Conservation (phyloP, 1,139 yeast species). For the Candida glucosophila region DNA sequence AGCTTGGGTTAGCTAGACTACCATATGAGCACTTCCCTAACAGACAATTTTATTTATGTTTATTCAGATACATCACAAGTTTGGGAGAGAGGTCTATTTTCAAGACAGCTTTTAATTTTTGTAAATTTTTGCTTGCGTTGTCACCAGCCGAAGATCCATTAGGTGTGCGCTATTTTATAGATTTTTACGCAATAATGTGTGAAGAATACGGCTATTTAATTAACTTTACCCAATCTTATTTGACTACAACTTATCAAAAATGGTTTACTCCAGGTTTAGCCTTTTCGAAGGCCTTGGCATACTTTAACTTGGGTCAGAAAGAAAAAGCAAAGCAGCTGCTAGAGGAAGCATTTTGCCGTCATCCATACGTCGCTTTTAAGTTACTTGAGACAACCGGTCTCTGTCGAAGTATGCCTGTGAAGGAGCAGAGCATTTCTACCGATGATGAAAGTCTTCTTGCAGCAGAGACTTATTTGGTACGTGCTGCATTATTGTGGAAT, state of each 20-base stretch:
- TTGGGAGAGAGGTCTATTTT: conserved; percentile 74
- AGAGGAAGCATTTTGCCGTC: conserved; percentile 40
- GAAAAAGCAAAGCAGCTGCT: conserved; percentile 41
- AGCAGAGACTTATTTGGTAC: conserved; percentile 44
- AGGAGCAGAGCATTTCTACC: conserved; percentile 14
- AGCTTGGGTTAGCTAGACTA: conserved; percentile 53
- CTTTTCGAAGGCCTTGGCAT: conserved; percentile 59
- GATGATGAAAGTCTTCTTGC: conserved; percentile 23
- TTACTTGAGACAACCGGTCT: conserved; percentile 37
- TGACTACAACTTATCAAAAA: conserved; percentile 46
- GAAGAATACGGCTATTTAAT: conserved; percentile 58
- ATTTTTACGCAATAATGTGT: conserved; percentile 64
- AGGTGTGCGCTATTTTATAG: conserved; percentile 78
- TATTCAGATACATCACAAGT: conserved; percentile 64
- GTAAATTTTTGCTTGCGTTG: conserved; percentile 59
- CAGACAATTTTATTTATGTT: conserved; percentile 65
- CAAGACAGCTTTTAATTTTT: conserved; percentile 67
- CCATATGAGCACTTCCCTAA: conserved; percentile 73
- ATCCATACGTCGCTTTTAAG: conserved; percentile 52
- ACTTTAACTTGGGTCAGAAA: conserved; percentile 29
- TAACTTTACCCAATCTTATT: conserved; percentile 45
- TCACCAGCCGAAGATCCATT: conserved; percentile 78
- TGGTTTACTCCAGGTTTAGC: conserved; percentile 75
- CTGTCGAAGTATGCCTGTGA: conserved; percentile 11
- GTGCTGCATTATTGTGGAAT: conserved; percentile 45